These are phyloP conservation scores for Xanthoconium separans DNA, from an alignment of 1,284 basidiomycete species.

Conservation along the genomic window DNA sequence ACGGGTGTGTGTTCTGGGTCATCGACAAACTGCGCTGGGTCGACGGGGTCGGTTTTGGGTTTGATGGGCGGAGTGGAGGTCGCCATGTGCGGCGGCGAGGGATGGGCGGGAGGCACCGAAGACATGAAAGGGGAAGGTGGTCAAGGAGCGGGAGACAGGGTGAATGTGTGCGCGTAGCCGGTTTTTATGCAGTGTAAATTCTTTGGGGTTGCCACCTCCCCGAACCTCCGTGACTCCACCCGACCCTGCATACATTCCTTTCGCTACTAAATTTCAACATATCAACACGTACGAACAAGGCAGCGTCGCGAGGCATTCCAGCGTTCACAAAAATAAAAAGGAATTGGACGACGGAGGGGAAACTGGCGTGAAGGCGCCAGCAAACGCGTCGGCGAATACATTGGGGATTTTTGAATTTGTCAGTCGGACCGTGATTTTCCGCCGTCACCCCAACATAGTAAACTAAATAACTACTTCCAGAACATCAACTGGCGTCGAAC, in stretches of 20 bases:
- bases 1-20: conserved; percentile 44
- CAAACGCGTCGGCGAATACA: not conserved
- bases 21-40: conserved; percentile 23
- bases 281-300: not conserved
- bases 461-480: conserved; percentile 14
- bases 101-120: conserved; percentile 21
- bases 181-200: conserved; percentile 34
- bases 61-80: conserved; percentile 28
- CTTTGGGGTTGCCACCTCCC: conserved; percentile 36
- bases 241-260: not conserved
- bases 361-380: not conserved
- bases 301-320: not conserved
- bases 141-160: conserved; percentile 20
- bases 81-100: conserved; percentile 27
- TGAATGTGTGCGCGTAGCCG: not conserved
- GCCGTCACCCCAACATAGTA: no score
- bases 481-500: conserved; percentile 27
- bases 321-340: not conserved
- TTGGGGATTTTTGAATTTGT: conserved; percentile 15
- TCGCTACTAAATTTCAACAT: not conserved
- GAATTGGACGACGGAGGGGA: no score
- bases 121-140: conserved; percentile 27
- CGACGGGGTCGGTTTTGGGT: conserved; percentile 10
- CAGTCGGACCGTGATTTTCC: no score
- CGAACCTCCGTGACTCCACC: not conserved